phyloP scores from a whole-genome alignment of 2,329 filamentous ascomycete genomes.

The Zymoseptoria passerinii region DNA sequence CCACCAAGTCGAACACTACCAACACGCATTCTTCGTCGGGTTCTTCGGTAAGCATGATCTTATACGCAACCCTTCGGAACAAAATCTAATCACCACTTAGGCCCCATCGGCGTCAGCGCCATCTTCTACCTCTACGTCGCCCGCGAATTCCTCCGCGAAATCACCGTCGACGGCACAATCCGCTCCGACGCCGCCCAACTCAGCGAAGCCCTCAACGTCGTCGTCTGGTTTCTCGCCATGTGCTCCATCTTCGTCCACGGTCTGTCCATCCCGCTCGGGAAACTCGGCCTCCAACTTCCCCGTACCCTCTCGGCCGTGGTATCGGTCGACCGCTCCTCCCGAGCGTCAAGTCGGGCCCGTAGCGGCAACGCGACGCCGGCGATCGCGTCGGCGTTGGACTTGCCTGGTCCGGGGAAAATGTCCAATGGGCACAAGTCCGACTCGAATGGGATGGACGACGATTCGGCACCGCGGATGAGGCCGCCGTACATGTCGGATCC shows the following conservation, averaged over 20 bases:
- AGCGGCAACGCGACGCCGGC: background rate
- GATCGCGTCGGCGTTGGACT: background rate
- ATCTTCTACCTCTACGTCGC: slow-evolving; percentile 83
- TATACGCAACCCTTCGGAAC: too few species aligned
- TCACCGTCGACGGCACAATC: slow-evolving; percentile 51
- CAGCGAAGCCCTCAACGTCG: slow-evolving; percentile 57
- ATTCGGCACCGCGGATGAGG: background rate
- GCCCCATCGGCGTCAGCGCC: slow-evolving; percentile 82
- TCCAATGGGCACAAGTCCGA: background rate
- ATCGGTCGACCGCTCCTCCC: slow-evolving; percentile 10
- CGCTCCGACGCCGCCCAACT: slow-evolving; percentile 59
- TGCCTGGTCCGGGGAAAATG: background rate
- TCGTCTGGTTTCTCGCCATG: slow-evolving; percentile 80
- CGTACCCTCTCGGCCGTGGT: slow-evolving; percentile 41
- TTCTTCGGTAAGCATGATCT: too few species aligned
- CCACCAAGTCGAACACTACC: slow-evolving; percentile 64
- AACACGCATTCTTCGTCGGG: slow-evolving; percentile 76
- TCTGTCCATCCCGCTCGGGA: slow-evolving; percentile 68
- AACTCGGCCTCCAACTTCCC: slow-evolving; percentile 54
- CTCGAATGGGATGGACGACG: background rate
- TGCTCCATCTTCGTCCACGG: slow-evolving; percentile 82
- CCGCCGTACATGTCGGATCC: background rate
- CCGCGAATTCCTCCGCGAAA: slow-evolving; percentile 59
- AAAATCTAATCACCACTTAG: too few species aligned
- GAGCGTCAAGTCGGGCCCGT: slow-evolving; percentile 6